Evolutionary conservation across 495 filamentous ascomycete genomes (phyloP), one percentile per base, ranked within the genome.

Genomic region (Sphaerosporella brunnea): DNA sequence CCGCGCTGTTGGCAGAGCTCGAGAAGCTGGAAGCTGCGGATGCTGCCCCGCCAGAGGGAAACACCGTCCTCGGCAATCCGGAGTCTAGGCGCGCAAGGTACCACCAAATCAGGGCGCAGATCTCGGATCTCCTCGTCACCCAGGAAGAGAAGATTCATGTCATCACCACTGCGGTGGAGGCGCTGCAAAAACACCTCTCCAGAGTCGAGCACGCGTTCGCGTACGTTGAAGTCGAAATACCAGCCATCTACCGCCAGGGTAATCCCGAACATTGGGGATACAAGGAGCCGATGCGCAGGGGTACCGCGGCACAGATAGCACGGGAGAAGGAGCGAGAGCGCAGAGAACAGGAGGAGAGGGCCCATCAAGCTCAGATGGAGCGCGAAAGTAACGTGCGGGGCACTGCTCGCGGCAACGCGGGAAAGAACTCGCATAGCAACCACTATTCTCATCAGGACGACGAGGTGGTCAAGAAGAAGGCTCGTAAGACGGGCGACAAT

Each of bases 91-190:
- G 58, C 18, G 51, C 58, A 32, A 49, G 53, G 24, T 51, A 44
- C 35, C 34, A 69, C 50, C 64, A 70, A 40, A 69, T 78, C 11
- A 68, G 74, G 21, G 64, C 66, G 35, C 71, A 74, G 53, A 73
- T 88, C 30, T 69, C 73, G 35, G 80, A 87, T 49, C 77, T 95
- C 64, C 73, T 93, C 51, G 72, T 80, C 48, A 82, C 82, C 0
- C 67, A 93, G 25, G 92, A 96, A 54, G 90, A 97, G 65, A 99
- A 99, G 64, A 93, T 92, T 51, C 87, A 93, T 51, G 86, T 96
- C 44, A 79, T 95, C 34, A 77, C 79, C 2, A 87, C 85, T 3
- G 87, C 92, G 36, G 83, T 82, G 52, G 82, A 93, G 47, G 80
- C 85, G 44, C 73, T 96, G 5, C 75, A 84, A 47, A 88, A 83